Evolutionary conservation across 192 early-diverging fungal genomes (phyloP).

Genomic region (Funneliformis mosseae): DNA sequence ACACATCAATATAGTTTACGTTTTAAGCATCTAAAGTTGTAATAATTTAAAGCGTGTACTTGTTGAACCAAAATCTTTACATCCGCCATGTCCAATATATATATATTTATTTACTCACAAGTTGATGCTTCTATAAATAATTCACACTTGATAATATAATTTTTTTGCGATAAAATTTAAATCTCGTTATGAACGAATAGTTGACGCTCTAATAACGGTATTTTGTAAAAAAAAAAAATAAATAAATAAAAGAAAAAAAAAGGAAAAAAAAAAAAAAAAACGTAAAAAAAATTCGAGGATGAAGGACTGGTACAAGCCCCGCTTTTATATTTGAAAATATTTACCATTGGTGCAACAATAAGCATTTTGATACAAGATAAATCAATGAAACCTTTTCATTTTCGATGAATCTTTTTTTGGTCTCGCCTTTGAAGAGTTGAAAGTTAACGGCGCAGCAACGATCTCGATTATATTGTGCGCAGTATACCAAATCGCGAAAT

Average conservation of each 20-base stretch:
- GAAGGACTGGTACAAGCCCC: not conserved
- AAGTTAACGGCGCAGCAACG: not conserved
- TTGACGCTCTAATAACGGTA: not conserved
- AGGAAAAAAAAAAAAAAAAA: not conserved
- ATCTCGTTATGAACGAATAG: no score
- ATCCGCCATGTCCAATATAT: no score
- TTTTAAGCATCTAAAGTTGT: no score
- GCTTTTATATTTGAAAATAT: not conserved
- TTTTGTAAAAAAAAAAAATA: no score
- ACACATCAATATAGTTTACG: no score
- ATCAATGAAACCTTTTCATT: not conserved
- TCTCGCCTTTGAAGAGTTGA: not conserved
- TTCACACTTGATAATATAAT: no score
- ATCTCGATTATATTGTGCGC: not conserved
- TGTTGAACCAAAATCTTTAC: no score
- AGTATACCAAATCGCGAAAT: not conserved
- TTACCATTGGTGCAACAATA: not conserved
- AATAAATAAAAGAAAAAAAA: not conserved
- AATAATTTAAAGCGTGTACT: no score
- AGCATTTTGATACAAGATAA: not conserved
- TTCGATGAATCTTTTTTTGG: slow-evolving; percentile 1
- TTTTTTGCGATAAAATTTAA: no score
- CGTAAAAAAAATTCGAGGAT: no score
- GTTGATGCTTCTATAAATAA: no score
- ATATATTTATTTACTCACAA: no score